Evolutionary conservation across 2,329 filamentous ascomycete species (phyloP).

Genomic region (Sclerotinia subarctica): DNA sequence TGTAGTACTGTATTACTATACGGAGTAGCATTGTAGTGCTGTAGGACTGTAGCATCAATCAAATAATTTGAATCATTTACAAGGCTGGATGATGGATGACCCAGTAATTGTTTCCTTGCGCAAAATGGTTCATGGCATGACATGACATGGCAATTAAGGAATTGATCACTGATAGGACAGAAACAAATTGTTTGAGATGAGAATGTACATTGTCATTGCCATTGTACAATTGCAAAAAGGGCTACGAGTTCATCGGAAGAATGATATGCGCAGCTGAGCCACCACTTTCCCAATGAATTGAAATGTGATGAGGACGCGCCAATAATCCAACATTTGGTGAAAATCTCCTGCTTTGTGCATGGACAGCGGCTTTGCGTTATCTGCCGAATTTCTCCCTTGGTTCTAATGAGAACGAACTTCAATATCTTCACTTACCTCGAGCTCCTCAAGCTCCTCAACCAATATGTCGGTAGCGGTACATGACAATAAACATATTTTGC

Average conservation of each 20-base stretch:
- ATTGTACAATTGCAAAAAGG: not conserved
- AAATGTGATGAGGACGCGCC: not conserved
- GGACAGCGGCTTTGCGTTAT: not conserved
- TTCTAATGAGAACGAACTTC: not conserved
- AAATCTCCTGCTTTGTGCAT: not conserved
- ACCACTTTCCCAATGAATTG: not conserved
- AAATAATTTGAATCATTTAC: not conserved
- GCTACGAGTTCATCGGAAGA: not conserved
- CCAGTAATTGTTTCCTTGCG: not conserved
- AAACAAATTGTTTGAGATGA: not conserved
- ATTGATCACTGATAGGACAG: not conserved
- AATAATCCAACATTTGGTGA: constrained; percentile 8
- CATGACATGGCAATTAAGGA: not conserved
- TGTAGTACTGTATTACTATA: too few relatives aligned
- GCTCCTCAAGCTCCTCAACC: too few relatives aligned
- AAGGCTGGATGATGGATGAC: not conserved
- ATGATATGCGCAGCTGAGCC: constrained; percentile 4
- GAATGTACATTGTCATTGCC: not conserved
- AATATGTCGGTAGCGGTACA: not conserved
- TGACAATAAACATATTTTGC: not conserved
- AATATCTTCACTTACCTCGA: not conserved
- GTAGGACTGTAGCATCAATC: not conserved
- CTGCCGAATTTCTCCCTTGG: not conserved
- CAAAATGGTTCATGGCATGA: not conserved
- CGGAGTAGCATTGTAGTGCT: too few relatives aligned